Percentiles rank a stretch among this genome's conserved stretches.
Evolutionary conservation across 176 grass and related monocot genomes (phyloP).

Genomic region (Panicum miliaceum): DNA sequence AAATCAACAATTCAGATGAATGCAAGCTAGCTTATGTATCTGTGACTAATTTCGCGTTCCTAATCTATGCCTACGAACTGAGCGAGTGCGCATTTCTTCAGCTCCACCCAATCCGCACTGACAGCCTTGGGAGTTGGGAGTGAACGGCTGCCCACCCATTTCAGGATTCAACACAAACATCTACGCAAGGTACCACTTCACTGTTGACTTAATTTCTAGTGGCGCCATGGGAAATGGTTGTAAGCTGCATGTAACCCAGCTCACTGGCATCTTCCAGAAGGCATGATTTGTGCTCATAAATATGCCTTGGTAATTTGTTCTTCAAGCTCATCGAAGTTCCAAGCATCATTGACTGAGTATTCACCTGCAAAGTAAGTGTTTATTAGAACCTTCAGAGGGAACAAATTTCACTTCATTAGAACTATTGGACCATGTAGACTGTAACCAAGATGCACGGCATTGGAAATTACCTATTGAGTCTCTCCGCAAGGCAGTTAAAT

Average conservation of each 20-base stretch:
- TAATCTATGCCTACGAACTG: not conserved
- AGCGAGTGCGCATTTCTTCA: not conserved
- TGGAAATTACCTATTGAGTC: constrained; percentile 74
- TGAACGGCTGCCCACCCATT: not conserved
- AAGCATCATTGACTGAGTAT: constrained; percentile 80
- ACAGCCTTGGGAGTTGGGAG: not conserved
- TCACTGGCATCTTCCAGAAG: not conserved
- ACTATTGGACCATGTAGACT: not conserved
- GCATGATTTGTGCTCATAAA: constrained; percentile 41
- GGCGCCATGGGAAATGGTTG: not conserved
- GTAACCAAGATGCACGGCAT: not conserved
- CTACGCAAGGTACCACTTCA: not conserved
- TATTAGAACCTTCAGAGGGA: not conserved
- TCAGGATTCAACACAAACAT: not conserved
- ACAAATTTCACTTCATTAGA: not conserved
- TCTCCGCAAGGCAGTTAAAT: constrained; percentile 79
- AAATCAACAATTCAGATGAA: not conserved
- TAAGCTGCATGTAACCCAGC: not conserved
- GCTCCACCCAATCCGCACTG: not conserved
- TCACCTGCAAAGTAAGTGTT: constrained; percentile 56
- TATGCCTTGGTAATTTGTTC: constrained; percentile 85
- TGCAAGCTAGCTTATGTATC: not conserved
- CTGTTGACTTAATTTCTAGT: not conserved
- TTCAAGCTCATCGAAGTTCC: constrained; percentile 73
- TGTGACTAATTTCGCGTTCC: not conserved